Percentiles rank a stretch among this genome's conserved stretches.
phyloP scores from a whole-genome alignment of 352 stramenopile species.

The Thraustochytrium striatum region DNA sequence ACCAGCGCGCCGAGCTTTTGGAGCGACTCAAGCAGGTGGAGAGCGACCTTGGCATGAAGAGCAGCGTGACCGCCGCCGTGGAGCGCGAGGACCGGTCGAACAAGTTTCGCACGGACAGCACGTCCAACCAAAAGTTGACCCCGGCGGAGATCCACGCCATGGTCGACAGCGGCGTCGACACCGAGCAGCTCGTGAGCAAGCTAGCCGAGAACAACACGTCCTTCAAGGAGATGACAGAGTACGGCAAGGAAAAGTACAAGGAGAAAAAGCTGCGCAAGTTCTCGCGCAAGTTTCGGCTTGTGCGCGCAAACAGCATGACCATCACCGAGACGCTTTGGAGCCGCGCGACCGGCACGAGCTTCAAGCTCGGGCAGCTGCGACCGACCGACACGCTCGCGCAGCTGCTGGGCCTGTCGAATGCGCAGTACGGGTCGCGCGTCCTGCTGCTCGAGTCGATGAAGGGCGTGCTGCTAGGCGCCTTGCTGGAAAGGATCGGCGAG shows the following conservation, averaged over 20 bases:
- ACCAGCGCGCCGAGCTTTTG: slow-evolving; percentile 17
- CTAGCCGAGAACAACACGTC: slow-evolving; percentile 89
- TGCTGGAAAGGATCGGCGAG: slow-evolving; percentile 65
- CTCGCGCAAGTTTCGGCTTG: slow-evolving; percentile 44
- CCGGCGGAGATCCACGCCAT: slow-evolving; percentile 54
- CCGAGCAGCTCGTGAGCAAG: slow-evolving; percentile 74
- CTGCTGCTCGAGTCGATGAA: slow-evolving; percentile 86
- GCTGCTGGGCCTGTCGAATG: slow-evolving; percentile 85
- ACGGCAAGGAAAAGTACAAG: slow-evolving; percentile 93
- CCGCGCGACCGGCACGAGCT: slow-evolving; percentile 53
- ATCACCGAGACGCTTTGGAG: slow-evolving; percentile 68
- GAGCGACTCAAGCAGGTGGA: slow-evolving; percentile 24
- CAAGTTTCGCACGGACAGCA: background rate
- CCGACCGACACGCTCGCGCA: slow-evolving; percentile 82
- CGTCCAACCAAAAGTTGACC: background rate
- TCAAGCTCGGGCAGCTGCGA: slow-evolving; percentile 78
- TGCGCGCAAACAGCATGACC: slow-evolving; percentile 56
- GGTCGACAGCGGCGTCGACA: slow-evolving; percentile 51
- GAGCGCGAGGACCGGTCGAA: background rate
- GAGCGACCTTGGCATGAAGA: background rate
- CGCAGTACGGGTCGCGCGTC: slow-evolving; percentile 76
- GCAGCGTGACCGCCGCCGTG: background rate
- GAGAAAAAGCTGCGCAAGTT: slow-evolving; percentile 90
- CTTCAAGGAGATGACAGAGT: slow-evolving; percentile 88
- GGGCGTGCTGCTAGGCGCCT: slow-evolving; percentile 78